A percentile compares a stretch with the other conserved stretches of the same genome.
phyloP scores from a whole-genome alignment of 2,329 filamentous ascomycete species.

The Xylariaceae sp. region DNA sequence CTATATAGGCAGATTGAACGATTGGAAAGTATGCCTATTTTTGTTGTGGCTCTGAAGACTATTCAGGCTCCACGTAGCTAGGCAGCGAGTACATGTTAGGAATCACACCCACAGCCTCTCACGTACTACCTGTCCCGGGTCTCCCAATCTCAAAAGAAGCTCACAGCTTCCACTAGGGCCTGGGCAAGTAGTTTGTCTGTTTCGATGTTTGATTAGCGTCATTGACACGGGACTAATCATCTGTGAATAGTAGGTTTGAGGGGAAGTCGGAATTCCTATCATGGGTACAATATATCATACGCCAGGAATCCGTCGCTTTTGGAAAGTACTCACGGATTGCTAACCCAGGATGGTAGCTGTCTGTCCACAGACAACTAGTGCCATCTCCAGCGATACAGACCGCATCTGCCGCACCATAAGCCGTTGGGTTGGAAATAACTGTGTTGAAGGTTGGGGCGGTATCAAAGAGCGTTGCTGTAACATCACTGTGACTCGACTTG shows the following conservation, averaged over 20 bases:
- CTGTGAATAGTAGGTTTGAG: no score
- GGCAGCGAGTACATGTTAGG: neutral
- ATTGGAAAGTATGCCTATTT: no score
- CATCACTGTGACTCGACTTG: slow-evolving; percentile 7
- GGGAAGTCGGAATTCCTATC: no score
- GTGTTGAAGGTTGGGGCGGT: slow-evolving; percentile 14
- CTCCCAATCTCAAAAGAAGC: neutral
- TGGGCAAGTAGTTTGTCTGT: neutral
- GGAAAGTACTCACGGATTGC: slow-evolving; percentile 18
- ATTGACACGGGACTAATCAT: no score
- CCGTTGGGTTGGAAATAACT: slow-evolving; percentile 16
- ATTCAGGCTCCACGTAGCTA: neutral
- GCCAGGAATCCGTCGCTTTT: neutral
- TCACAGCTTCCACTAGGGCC: neutral
- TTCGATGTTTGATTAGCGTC: neutral
- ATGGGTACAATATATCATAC: neutral
- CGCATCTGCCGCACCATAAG: slow-evolving; percentile 19
- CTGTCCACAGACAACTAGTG: slow-evolving; percentile 18
- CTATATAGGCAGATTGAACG: no score
- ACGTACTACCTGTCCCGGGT: no score
- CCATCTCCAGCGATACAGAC: slow-evolving; percentile 18
- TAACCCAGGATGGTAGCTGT: slow-evolving; percentile 18
- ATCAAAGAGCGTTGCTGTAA: slow-evolving; percentile 16
- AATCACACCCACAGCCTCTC: no score
- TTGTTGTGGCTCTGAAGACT: no score